A percentile compares a stretch with the other conserved stretches of the same genome.
Evolutionary conservation across 371 early-diverging fungal genomes (phyloP).

Genomic region (Smittium culicis): DNA sequence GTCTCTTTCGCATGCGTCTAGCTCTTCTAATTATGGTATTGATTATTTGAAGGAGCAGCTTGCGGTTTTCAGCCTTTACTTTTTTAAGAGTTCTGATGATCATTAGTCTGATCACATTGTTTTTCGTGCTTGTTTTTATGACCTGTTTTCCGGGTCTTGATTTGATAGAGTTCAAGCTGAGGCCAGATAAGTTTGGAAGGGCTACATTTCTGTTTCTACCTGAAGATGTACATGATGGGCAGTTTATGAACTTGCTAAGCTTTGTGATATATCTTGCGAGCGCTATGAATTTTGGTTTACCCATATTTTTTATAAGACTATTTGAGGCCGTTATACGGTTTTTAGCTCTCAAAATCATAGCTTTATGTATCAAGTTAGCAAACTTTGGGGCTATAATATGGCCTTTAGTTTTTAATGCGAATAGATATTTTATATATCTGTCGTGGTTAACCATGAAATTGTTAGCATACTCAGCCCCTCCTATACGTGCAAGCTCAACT

Average conservation of each 20-base stretch:
- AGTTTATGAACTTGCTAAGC: background rate
- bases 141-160: background rate
- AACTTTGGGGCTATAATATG: background rate
- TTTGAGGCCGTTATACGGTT: background rate
- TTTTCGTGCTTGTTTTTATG: background rate
- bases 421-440: background rate
- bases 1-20: too few species aligned
- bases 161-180: background rate
- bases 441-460: background rate
- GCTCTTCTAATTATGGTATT: too few species aligned
- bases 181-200: too few species aligned
- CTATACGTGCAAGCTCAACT: background rate
- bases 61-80: background rate
- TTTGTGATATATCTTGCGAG: background rate
- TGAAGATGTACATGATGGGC: background rate
- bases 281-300: background rate
- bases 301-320: background rate
- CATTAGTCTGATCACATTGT: background rate
- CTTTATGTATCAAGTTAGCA: background rate
- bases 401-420: background rate
- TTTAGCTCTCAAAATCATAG: background rate
- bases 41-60: background rate
- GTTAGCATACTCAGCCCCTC: background rate
- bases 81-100: background rate
- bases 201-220: too few species aligned